phyloP scores from a whole-genome alignment of 2,329 filamentous ascomycete genomes.

The Aureobasidium sp. region DNA sequence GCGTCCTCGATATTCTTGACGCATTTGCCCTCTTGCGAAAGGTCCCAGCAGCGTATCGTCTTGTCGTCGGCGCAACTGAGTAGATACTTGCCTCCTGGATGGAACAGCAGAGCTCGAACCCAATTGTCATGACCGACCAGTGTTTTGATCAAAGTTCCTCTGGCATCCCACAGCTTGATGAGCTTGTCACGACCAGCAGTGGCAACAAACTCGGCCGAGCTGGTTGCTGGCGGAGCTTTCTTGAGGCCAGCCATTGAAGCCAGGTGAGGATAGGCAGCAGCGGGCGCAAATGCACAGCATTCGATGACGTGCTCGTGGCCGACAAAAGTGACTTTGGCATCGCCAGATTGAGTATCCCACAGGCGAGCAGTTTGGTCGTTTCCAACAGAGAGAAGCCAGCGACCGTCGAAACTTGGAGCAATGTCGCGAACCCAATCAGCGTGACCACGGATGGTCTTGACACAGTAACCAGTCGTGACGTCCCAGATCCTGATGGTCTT shows the following conservation, averaged over 20 bases:
- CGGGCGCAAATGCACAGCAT: slow-evolving; percentile 80
- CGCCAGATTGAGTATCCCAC: slow-evolving; percentile 73
- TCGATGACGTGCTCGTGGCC: slow-evolving; percentile 83
- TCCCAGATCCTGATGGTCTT: slow-evolving; percentile 86
- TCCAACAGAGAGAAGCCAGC: slow-evolving; percentile 74
- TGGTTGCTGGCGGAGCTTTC: slow-evolving; percentile 66
- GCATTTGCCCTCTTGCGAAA: slow-evolving; percentile 82
- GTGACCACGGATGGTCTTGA: slow-evolving; percentile 83
- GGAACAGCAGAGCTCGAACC: slow-evolving; percentile 80
- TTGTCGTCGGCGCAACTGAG: slow-evolving; percentile 85
- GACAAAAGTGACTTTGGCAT: slow-evolving; percentile 71
- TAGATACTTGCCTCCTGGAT: slow-evolving; percentile 86
- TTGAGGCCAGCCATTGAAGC: slow-evolving; percentile 73
- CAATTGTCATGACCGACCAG: slow-evolving; percentile 89
- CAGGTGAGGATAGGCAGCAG: slow-evolving; percentile 69
- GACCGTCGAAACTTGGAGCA: slow-evolving; percentile 71
- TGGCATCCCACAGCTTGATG: slow-evolving; percentile 81
- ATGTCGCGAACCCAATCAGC: slow-evolving; percentile 89
- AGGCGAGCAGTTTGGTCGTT: slow-evolving; percentile 75
- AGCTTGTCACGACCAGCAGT: slow-evolving; percentile 86
- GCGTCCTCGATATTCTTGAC: slow-evolving; percentile 73
- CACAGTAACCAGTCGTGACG: slow-evolving; percentile 83
- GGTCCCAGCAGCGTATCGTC: slow-evolving; percentile 87
- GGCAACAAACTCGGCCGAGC: slow-evolving; percentile 78
- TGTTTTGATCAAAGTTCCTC: slow-evolving; percentile 78